Evolutionary conservation across 345 rosid species (phyloP), one percentile per base, ranked within the genome.

Genomic region (Salix exigua): DNA sequence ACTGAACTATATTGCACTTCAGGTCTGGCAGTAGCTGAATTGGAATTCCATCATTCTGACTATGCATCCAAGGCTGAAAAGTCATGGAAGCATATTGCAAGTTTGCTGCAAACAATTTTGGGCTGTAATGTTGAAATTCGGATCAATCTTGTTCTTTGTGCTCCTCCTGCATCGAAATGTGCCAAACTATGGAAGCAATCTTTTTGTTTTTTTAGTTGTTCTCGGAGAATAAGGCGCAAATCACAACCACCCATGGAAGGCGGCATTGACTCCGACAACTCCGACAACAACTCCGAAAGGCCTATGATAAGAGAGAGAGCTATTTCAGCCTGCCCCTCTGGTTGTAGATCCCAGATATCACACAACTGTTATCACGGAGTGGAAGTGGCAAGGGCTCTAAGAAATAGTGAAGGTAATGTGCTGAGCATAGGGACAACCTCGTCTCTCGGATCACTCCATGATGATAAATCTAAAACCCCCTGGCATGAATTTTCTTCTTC

Each of bases 51-150:
- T 79, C 87, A 85, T 78, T 83, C 89, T 74, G 81, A 77, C 61
- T 82, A 87, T 75, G 93, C 87, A 62, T 73, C 89, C 11, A 91
- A 85, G 82, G 98, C 99, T 17, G 99, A 96, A 79, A 93, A 88
- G 82, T 91, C 98, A 53, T 96, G 99, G 99, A 96, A 96, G 84
- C 60, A 73, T 62, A 96, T 96, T 62, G 99, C 99, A 76, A 91
- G 89, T 77, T 86, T 88, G 18, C 90, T 96, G 79, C 99, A 92
- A 80, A 83, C 88, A 28, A 76, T 89, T 74, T 77, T 96, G 76
- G 98, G 98, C 33, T 82, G 91, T 75, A 96, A 93, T n/a, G 91
- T 96, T 51, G 99, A 96, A 85, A 90, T 96, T 46, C 85, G 93
- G 69, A 83, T 93, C 80, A 89, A 88, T 83, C 90, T 89, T 74